A percentile compares a stretch with the other conserved stretches of the same genome.
Evolutionary conservation across 192 early-diverging fungal species (phyloP).

Genomic region (Piromyces finnis): DNA sequence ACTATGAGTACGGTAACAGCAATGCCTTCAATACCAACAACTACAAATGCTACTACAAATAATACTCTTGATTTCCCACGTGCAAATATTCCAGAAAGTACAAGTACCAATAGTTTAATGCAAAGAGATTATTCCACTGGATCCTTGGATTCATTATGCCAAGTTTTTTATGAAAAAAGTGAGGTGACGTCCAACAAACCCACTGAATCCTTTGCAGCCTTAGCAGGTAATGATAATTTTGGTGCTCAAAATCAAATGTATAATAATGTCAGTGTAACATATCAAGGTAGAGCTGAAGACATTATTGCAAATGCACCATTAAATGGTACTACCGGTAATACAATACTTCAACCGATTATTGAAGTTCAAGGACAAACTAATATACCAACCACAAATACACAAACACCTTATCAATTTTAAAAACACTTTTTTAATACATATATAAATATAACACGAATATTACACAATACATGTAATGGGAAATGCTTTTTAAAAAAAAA

Average conservation of each 20-base stretch:
- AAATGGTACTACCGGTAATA: neutral
- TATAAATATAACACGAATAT: too few relatives aligned
- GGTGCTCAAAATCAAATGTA: too few relatives aligned
- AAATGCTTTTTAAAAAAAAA: too few relatives aligned
- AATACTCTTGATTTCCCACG: too few relatives aligned
- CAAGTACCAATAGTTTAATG: neutral
- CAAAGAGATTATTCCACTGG: neutral
- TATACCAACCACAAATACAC: neutral
- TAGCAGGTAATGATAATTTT: too few relatives aligned
- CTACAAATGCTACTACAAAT: neutral
- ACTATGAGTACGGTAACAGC: neutral
- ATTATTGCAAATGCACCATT: neutral
- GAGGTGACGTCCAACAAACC: neutral
- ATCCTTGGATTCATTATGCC: neutral
- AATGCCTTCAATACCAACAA: neutral
- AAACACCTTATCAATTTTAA: neutral
- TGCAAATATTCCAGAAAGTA: neutral
- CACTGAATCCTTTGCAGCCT: neutral
- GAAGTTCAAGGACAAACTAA: neutral
- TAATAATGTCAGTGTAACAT: neutral
- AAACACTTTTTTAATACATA: too few relatives aligned
- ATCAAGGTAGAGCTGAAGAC: neutral
- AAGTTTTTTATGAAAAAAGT: neutral
- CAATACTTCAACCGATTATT: neutral
- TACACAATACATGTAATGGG: too few relatives aligned